Percentiles rank a stretch among this genome's conserved stretches.
phyloP scores from a whole-genome alignment of 2,329 filamentous ascomycete genomes.

The Cladosporium sp. region DNA sequence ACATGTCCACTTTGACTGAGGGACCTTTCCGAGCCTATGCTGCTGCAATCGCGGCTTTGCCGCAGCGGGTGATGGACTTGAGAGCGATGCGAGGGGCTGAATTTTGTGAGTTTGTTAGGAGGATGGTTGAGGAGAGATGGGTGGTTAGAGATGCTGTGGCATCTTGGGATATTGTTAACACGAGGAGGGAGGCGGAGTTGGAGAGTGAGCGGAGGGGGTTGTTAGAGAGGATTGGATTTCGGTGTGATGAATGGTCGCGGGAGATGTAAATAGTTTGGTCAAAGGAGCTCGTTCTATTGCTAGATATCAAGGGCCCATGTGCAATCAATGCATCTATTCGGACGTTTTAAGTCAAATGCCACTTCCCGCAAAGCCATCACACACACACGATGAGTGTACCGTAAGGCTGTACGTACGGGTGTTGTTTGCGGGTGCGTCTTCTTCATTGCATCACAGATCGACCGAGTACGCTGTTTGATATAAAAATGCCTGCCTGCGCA shows the following conservation, averaged over 20 bases:
- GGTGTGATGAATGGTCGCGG: background rate
- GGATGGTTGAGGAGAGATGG: background rate
- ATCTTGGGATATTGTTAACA: background rate
- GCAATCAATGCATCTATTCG: too few species aligned
- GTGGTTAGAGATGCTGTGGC: background rate
- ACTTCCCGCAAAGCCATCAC: background rate
- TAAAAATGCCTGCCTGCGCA: background rate
- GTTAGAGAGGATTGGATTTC: background rate
- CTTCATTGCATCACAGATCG: background rate
- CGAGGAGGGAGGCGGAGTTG: background rate
- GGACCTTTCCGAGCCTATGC: background rate
- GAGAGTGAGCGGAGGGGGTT: background rate
- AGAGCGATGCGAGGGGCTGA: background rate
- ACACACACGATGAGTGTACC: too few species aligned
- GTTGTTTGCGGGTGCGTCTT: background rate
- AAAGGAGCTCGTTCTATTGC: too few species aligned
- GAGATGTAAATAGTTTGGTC: background rate
- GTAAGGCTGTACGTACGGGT: too few species aligned
- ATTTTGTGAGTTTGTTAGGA: background rate
- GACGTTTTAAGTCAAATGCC: background rate
- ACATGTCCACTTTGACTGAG: background rate
- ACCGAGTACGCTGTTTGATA: background rate
- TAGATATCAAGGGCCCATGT: too few species aligned
- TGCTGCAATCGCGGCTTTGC: background rate
- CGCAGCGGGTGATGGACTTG: background rate